Base-by-base conservation (phyloP, 192 early-diverging fungal genomes). In the Thamnidium elegans region DNA sequence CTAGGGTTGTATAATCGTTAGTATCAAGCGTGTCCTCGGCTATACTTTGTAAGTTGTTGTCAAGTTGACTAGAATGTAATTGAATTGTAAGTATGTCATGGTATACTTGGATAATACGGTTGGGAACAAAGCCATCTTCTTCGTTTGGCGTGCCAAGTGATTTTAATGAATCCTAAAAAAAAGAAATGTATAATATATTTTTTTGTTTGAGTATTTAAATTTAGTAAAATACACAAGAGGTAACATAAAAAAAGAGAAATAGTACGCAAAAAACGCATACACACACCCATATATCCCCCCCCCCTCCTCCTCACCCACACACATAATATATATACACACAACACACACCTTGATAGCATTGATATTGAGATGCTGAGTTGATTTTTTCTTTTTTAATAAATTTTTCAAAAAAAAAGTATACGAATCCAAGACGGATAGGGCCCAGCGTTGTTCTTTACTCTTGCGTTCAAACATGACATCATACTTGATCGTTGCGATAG, bases 391-490 rank as follows among this genome's bases (percentile, higher is more conserved):
- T 45, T 59, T 43, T 21, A 59, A 42, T 7, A 59, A 39, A 13
- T 42, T 45, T 36, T 59, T 59, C 39, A 59, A 59, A 45, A 59
- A 59, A 31, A n/a, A 45, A 26, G 58, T 59, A 42, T 59, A 36
- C 19, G 19, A 13, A 45, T 45, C 21, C 21, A 36, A 44, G 17
- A 59, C 39, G 44, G 23, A 19, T 4, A 59, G 19, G n/a, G 58
- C 39, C 43, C 42, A 59, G 7, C 20, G 13, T 19, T 48, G 46
- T 48, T 48, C 17, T 14, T 48, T 19, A 6, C 4, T 48, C 17
- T 45, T 45, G 14, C 14, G 8, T 15, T 4, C 14, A 15, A 45
- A 45, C 14, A 45, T 45, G 44, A 45, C 44, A 13, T 45, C 44
- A 45, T 58, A 26, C 55, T 58, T 17, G 7, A 19, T 58, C 1